Conservation (phyloP, 1,284 basidiomycete genomes). For the Boletus holoroseus region DNA sequence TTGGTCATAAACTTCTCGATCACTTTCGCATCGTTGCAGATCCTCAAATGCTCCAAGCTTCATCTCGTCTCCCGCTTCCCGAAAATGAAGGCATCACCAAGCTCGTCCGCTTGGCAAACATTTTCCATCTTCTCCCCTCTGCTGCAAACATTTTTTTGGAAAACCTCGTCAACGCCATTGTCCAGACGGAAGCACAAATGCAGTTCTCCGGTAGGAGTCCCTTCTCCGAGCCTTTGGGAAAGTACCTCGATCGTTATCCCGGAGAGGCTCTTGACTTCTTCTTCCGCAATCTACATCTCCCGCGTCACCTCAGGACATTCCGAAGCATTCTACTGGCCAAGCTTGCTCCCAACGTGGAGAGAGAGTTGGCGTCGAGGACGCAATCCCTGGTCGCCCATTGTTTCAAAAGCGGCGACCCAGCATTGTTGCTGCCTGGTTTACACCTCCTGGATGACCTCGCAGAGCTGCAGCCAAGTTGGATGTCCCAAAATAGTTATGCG, state of each 20-base stretch:
- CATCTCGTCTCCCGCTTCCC: conserved; percentile 72
- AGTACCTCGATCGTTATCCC: conserved; percentile 90
- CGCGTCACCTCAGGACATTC: conserved; percentile 73
- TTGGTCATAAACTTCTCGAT: conserved; percentile 94
- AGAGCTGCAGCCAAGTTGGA: conserved; percentile 65
- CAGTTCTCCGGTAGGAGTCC: conserved; percentile 87
- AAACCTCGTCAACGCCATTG: conserved; percentile 79
- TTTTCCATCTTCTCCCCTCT: conserved; percentile 93
- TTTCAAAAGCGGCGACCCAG: conserved; percentile 52
- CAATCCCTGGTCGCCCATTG: conserved; percentile 56
- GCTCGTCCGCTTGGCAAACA: conserved; percentile 90
- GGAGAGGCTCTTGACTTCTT: conserved; percentile 83
- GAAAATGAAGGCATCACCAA: conserved; percentile 93
- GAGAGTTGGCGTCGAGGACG: conserved; percentile 66
- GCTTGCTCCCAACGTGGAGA: conserved; percentile 71
- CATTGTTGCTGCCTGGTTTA: conserved; percentile 62
- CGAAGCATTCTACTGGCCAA: conserved; percentile 76
- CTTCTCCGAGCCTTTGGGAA: conserved; percentile 90
- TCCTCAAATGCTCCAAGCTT: conserved; percentile 74
- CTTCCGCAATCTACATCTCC: conserved; percentile 70
- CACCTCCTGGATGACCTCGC: conserved; percentile 76
- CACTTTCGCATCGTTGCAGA: conserved; percentile 91
- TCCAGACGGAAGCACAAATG: conserved; percentile 91
- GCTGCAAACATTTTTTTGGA: conserved; percentile 92
- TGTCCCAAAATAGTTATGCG: conserved; percentile 59